A percentile compares a stretch with the other conserved stretches of the same genome.
phyloP scores from a whole-genome alignment of 805 yeast genomes.

The Metschnikowia orientalis region DNA sequence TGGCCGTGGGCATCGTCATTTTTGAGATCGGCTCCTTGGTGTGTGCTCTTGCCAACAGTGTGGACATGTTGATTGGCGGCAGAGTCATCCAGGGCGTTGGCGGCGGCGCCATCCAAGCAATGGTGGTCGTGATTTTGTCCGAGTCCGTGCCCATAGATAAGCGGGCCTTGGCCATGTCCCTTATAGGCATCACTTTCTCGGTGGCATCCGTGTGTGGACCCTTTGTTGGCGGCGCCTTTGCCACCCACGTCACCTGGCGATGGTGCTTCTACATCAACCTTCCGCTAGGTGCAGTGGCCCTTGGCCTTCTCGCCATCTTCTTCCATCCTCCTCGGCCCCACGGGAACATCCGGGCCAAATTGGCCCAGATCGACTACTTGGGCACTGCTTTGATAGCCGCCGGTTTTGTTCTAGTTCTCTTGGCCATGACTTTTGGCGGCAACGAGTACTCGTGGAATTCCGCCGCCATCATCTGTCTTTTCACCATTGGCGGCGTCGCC shows the following conservation, averaged over 20 bases:
- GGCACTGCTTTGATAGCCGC: constrained; percentile 44
- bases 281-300: constrained; percentile 57
- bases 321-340: constrained; percentile 46
- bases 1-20: constrained; percentile 45
- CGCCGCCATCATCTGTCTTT: constrained; percentile 46
- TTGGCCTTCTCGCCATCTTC: constrained; percentile 32
- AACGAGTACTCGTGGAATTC: constrained; percentile 49
- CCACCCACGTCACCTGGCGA: constrained; percentile 60
- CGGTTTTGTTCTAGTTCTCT: constrained; percentile 42
- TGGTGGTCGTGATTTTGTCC: constrained; percentile 53
- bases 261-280: constrained; percentile 73
- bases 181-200: constrained; percentile 42
- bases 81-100: constrained; percentile 70
- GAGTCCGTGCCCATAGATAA: constrained; percentile 47
- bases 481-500: constrained; percentile 43
- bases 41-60: constrained; percentile 49
- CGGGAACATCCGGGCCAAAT: constrained; percentile 35
- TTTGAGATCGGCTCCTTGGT: constrained; percentile 63
- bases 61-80: constrained; percentile 65
- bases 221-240: constrained; percentile 61
- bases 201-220: constrained; percentile 59
- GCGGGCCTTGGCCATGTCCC: constrained; percentile 36
- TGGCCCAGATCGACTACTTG: constrained; percentile 43
- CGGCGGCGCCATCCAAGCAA: constrained; percentile 61
- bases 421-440: constrained; percentile 56